phyloP scores from a whole-genome alignment of 306 rosid species.

The Inga leiocalycina region DNA sequence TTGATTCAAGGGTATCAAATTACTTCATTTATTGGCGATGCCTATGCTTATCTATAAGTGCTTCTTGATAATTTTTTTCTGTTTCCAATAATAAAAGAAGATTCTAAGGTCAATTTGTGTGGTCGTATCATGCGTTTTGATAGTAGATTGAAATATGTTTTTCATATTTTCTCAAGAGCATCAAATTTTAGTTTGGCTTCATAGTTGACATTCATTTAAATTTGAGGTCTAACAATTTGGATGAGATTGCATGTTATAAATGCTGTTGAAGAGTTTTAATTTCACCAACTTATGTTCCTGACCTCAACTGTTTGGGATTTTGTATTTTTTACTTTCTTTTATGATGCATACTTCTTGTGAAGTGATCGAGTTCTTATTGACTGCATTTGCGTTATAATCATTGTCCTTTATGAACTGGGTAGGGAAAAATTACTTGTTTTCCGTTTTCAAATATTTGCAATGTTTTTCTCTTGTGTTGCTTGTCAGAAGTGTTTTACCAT shows the following conservation, averaged over 20 bases:
- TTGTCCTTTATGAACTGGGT: slow-evolving; percentile 19
- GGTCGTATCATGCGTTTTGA: slow-evolving; percentile 7
- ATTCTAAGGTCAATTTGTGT: slow-evolving; percentile 12
- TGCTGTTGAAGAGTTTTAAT: not conserved
- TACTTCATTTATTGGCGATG: slow-evolving; percentile 32
- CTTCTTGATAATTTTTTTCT: slow-evolving; percentile 11
- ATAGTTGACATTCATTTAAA: slow-evolving; percentile 17
- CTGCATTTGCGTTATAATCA: not conserved
- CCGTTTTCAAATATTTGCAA: not conserved
- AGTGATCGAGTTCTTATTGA: slow-evolving; percentile 19
- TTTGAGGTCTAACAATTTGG: not conserved
- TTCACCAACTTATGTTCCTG: not conserved
- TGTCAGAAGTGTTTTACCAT: not conserved
- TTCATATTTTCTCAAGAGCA: slow-evolving; percentile 17
- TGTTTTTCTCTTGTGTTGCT: not conserved
- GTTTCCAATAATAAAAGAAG: slow-evolving; percentile 7
- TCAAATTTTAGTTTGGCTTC: slow-evolving; percentile 21
- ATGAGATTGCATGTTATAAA: slow-evolving; percentile 4
- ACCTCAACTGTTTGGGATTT: not conserved
- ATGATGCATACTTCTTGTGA: not conserved
- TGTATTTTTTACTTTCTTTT: not conserved
- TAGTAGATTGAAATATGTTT: slow-evolving; percentile 12
- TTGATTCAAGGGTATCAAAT: slow-evolving; percentile 84
- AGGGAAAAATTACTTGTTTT: slow-evolving; percentile 6
- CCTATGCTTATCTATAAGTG: slow-evolving; percentile 29